Evolutionary conservation across 257 asterid genomes (phyloP).

Genomic region (Solanum lycopersicoides): DNA sequence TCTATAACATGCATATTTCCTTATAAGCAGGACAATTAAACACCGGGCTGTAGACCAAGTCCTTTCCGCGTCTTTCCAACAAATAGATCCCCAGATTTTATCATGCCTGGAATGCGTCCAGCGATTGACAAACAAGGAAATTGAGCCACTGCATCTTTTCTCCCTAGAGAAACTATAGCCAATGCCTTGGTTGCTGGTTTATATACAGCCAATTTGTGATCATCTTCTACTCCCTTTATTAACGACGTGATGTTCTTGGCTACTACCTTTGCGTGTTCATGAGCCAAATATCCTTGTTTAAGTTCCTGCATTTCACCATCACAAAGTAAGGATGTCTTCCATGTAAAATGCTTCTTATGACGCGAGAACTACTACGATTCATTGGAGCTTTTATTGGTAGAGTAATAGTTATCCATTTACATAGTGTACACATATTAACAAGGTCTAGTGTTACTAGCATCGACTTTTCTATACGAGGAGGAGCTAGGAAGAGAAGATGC

Average conservation of each 20-base stretch:
- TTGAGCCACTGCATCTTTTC: slow-evolving; percentile 54
- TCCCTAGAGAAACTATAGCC: slow-evolving; percentile 69
- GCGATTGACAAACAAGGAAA: slow-evolving; percentile 27
- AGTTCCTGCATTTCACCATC: slow-evolving; percentile 39
- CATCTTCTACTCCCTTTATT: slow-evolving; percentile 20
- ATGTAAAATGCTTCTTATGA: not conserved
- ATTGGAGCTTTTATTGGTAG: not conserved
- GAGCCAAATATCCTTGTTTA: slow-evolving; percentile 71
- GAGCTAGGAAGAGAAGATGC: not conserved
- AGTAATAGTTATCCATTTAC: not conserved
- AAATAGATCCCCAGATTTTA: slow-evolving; percentile 78
- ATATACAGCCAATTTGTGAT: slow-evolving; percentile 30
- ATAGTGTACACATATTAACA: not conserved
- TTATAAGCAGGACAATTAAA: not conserved
- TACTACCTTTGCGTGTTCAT: slow-evolving; percentile 41
- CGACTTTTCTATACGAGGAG: not conserved
- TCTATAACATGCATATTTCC: not conserved
- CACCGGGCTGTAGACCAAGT: slow-evolving; percentile 42
- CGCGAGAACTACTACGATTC: not conserved
- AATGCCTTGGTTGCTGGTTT: slow-evolving; percentile 35
- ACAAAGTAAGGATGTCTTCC: not conserved
- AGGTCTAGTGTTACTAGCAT: not conserved
- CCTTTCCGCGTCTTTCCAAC: slow-evolving; percentile 46
- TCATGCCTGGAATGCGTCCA: slow-evolving; percentile 68
- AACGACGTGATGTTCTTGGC: slow-evolving; percentile 59